phyloP scores from a whole-genome alignment of 1,139 yeast genomes.

The Lodderomyces elongisporus region DNA sequence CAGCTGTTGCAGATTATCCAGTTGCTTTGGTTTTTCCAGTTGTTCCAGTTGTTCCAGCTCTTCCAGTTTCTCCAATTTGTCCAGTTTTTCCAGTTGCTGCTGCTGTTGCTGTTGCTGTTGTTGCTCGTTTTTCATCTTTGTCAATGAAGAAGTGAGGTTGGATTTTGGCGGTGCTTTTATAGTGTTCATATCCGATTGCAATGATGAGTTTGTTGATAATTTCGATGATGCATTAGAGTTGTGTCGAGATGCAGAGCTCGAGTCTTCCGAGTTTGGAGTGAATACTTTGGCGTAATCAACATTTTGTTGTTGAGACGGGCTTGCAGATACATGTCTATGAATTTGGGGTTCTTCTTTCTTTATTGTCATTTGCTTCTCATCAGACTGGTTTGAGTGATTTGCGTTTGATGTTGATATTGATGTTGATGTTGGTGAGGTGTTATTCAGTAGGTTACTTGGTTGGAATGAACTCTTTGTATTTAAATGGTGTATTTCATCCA shows the following conservation, averaged over 20 bases:
- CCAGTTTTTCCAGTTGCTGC: conserved; percentile 25
- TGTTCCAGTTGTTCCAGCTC: conserved; percentile 24
- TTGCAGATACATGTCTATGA: no score
- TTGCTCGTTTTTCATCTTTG: conserved; percentile 13
- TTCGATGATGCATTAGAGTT: conserved; percentile 4
- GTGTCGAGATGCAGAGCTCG: conserved; percentile 6
- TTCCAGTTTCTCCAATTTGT: conserved; percentile 4
- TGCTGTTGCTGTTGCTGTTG: conserved; percentile 20
- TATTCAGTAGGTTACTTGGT: no score
- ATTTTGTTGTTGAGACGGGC: no score
- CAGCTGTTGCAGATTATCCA: not conserved
- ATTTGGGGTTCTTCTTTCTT: no score
- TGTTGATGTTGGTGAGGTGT: no score
- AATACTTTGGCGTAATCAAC: not conserved
- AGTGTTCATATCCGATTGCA: conserved; percentile 1
- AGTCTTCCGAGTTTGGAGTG: conserved; percentile 10
- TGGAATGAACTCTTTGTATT: no score
- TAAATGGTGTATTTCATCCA: conserved; percentile 23
- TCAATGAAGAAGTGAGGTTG: conserved; percentile 31
- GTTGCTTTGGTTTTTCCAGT: conserved; percentile 5
- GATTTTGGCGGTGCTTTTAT: conserved; percentile 20
- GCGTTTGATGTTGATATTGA: no score
- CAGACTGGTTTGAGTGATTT: no score
- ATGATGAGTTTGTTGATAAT: conserved; percentile 7
- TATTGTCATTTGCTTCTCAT: no score